A percentile compares a stretch with the other conserved stretches of the same genome.
Evolutionary conservation across 1,284 basidiomycete genomes (phyloP).

Genomic region (Amylostereum areolatum): DNA sequence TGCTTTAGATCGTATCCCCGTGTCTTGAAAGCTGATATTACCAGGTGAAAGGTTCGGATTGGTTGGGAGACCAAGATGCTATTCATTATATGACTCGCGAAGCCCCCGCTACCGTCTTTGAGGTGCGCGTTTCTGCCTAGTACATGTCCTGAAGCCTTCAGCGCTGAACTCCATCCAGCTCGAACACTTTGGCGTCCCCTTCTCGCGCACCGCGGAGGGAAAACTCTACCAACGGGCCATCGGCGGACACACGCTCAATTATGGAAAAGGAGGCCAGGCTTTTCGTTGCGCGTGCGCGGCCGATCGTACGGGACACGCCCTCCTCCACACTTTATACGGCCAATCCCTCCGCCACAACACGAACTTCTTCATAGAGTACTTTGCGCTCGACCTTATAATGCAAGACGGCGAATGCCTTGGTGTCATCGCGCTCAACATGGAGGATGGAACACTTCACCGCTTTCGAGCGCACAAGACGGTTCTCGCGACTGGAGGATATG

Average conservation of each 20-base stretch:
- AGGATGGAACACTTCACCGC: slow-evolving; percentile 97
- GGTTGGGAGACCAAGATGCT: slow-evolving; percentile 99
- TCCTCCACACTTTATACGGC: slow-evolving; percentile 98
- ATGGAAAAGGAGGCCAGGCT: slow-evolving; percentile 97
- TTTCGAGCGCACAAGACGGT: slow-evolving; percentile 99
- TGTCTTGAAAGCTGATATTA: too few species aligned
- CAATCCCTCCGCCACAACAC: slow-evolving; percentile 99
- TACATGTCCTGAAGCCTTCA: not conserved
- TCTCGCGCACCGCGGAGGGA: slow-evolving; percentile 97
- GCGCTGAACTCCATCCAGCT: slow-evolving; percentile 60
- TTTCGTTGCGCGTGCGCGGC: slow-evolving; percentile 99
- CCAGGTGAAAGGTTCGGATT: slow-evolving; percentile 98
- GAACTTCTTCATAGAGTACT: slow-evolving; percentile 99
- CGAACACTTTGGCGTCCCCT: slow-evolving; percentile 98
- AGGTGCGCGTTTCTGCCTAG: slow-evolving; percentile 45
- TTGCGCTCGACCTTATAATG: slow-evolving; percentile 99
- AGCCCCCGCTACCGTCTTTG: slow-evolving; percentile 89
- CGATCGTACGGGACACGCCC: slow-evolving; percentile 98
- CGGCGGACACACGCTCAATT: slow-evolving; percentile 97
- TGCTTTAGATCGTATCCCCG: too few species aligned
- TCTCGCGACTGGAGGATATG: slow-evolving; percentile 97
- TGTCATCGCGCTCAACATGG: slow-evolving; percentile 98
- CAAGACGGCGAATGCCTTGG: slow-evolving; percentile 98
- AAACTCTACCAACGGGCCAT: slow-evolving; percentile 99
- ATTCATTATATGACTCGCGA: slow-evolving; percentile 99